Percentiles rank a stretch among this genome's conserved stretches.
phyloP scores from a whole-genome alignment of 768 basidiomycete genomes.

The Ramaria sp. region DNA sequence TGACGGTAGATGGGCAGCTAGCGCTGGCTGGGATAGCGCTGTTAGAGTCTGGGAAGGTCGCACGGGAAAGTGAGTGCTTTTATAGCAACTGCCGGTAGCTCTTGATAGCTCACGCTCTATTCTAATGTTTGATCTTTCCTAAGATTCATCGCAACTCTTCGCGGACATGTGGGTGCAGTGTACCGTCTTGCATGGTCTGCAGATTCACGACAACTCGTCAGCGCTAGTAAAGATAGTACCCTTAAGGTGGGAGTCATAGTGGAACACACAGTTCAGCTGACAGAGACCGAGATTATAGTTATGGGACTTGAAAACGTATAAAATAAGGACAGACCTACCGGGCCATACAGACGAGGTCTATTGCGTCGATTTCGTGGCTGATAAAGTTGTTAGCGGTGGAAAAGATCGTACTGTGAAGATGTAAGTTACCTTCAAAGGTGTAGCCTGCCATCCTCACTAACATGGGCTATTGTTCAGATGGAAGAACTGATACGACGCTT shows the following conservation, averaged over 20 bases:
- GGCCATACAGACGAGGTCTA: conserved; percentile 98
- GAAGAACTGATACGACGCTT: conserved; percentile 14
- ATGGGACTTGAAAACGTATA: conserved; percentile 95
- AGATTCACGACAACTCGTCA: conserved; percentile 84
- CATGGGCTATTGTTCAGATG: conserved; percentile 12
- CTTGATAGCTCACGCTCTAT: too few relatives aligned
- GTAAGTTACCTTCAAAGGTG: conserved; percentile 34
- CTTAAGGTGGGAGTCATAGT: conserved; percentile 56
- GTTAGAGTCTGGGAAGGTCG: conserved; percentile 84
- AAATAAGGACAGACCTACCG: conserved; percentile 87
- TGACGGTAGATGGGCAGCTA: conserved; percentile 86
- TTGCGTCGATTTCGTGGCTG: conserved; percentile 97
- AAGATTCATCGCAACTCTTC: conserved; percentile 81
- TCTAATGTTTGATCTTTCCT: conserved; percentile 14
- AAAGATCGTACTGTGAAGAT: conserved; percentile 88
- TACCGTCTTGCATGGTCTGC: conserved; percentile 94
- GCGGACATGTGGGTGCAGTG: conserved; percentile 91
- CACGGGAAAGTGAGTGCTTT: conserved; percentile 30
- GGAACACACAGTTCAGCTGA: not conserved
- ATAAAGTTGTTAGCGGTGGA: conserved; percentile 98
- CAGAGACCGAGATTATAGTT: conserved; percentile 38
- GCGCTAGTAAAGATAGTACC: conserved; percentile 93
- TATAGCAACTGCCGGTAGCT: not conserved
- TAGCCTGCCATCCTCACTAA: not conserved
- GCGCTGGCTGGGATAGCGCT: conserved; percentile 82